Evolutionary conservation across 2,329 filamentous ascomycete genomes (phyloP).

Genomic region (Ascochyta koolunga): DNA sequence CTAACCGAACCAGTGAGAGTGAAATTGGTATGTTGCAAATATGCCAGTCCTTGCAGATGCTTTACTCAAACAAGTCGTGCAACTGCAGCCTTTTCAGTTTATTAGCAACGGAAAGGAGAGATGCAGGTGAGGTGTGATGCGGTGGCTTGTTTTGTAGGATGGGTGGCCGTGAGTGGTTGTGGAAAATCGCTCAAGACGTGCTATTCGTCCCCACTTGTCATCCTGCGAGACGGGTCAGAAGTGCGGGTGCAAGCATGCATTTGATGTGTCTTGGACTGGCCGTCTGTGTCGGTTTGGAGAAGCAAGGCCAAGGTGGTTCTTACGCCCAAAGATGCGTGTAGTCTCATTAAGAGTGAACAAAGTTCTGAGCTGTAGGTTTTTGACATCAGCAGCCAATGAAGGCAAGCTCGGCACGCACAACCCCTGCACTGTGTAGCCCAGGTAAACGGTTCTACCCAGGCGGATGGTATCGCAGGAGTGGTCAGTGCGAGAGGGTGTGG

Average conservation of each 20-base stretch:
- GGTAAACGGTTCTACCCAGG: conserved; percentile 13
- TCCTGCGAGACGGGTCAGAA: neutral
- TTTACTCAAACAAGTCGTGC: conserved; percentile 1
- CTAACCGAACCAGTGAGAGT: neutral
- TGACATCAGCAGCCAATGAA: conserved; percentile 11
- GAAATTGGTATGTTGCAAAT: neutral
- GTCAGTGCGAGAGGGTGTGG: conserved; percentile 13
- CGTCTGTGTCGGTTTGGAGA: neutral
- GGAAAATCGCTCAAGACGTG: conserved; percentile 13
- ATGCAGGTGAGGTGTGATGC: neutral
- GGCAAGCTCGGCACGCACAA: conserved; percentile 3
- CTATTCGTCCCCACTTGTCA: conserved; percentile 6
- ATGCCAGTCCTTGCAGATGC: neutral
- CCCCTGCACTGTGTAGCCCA: conserved; percentile 16
- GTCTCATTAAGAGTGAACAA: conserved; percentile 15
- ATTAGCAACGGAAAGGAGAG: neutral
- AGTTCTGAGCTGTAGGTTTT: conserved; percentile 15
- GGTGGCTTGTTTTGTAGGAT: neutral
- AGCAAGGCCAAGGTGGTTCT: neutral
- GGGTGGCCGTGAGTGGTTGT: conserved; percentile 8
- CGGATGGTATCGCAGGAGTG: conserved; percentile 4
- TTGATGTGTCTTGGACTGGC: neutral
- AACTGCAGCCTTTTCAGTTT: neutral
- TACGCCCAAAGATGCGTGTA: conserved; percentile 3
- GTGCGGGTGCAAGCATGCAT: neutral